A percentile compares a stretch with the other conserved stretches of the same genome.
Evolutionary conservation across 2,329 filamentous ascomycete genomes (phyloP).

Genomic region (Paraconiothyrium sp.): DNA sequence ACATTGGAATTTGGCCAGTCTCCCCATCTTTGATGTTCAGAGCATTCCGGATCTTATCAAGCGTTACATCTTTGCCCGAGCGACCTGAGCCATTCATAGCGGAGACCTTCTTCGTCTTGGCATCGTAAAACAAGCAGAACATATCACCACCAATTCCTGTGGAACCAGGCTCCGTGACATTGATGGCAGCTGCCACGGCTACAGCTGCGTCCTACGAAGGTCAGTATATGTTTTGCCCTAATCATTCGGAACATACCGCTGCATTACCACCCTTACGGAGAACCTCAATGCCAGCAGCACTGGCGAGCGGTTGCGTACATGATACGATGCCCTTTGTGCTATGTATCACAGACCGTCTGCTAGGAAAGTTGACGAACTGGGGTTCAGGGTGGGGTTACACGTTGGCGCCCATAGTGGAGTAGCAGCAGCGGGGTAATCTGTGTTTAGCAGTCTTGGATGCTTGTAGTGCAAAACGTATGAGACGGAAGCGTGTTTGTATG

Average conservation of each 20-base stretch:
- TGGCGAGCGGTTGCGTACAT: conserved; percentile 88
- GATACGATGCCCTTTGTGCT: conserved; percentile 92
- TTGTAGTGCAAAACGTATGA: neutral
- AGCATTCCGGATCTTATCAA: conserved; percentile 75
- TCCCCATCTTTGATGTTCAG: conserved; percentile 71
- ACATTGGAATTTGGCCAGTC: conserved; percentile 72
- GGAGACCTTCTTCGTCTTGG: conserved; percentile 80
- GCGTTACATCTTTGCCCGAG: conserved; percentile 72
- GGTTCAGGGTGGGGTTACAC: conserved; percentile 61
- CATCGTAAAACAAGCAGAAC: conserved; percentile 94
- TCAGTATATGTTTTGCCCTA: neutral
- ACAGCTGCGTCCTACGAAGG: conserved; percentile 85
- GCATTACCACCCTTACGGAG: conserved; percentile 92
- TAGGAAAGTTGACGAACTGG: conserved; percentile 73
- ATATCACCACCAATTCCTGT: conserved; percentile 97
- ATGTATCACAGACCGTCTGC: conserved; percentile 89
- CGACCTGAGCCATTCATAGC: conserved; percentile 95
- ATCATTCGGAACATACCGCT: conserved; percentile 66
- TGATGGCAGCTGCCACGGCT: conserved; percentile 89
- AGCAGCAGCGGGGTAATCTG: conserved; percentile 4
- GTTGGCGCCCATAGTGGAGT: conserved; percentile 37
- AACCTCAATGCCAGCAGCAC: conserved; percentile 85
- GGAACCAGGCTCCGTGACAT: conserved; percentile 90
- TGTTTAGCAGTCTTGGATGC: conserved; percentile 21
- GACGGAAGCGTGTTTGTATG: neutral